A percentile compares a stretch with the other conserved stretches of the same genome.
These are phyloP conservation scores for Globisporangium takayamanum DNA, from an alignment of 352 stramenopile genomes.

Conservation along the genomic window DNA sequence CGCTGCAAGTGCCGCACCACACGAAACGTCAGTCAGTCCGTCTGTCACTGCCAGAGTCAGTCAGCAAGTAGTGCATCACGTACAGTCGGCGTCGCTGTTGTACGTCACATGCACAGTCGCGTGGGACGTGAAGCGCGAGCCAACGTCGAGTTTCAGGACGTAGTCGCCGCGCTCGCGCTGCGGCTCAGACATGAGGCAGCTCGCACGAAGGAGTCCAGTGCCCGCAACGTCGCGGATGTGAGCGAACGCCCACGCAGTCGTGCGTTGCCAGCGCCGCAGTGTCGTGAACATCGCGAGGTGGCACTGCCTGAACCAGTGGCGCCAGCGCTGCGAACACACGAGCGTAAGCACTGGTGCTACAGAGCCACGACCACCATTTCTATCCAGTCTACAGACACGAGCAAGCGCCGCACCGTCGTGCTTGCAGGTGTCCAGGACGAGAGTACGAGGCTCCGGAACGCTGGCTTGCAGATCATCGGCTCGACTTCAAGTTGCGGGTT, in stretches of 20 bases:
- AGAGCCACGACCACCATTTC: background rate
- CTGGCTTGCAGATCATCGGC: constrained; percentile 35
- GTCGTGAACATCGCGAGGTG: constrained; percentile 30
- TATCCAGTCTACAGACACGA: background rate
- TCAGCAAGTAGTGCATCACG: background rate
- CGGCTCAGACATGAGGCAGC: constrained; percentile 26
- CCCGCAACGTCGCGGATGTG: constrained; percentile 28
- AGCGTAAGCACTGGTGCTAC: background rate
- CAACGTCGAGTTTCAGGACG: constrained; percentile 57
- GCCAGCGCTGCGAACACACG: constrained; percentile 31
- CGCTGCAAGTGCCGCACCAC: constrained; percentile 18
- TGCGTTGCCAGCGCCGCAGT: constrained; percentile 24
- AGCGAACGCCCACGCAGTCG: constrained; percentile 20
- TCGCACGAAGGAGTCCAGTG: constrained; percentile 40
- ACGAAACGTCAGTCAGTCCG: background rate
- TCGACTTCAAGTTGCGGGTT: constrained; percentile 31
- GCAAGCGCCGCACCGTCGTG: constrained; percentile 24
- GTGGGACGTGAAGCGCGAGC: constrained; percentile 42
- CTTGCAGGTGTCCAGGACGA: constrained; percentile 34
- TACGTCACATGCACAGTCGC: constrained; percentile 48
- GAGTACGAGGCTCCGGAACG: constrained; percentile 37
- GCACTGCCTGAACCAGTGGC: constrained; percentile 23
- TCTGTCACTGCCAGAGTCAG: background rate
- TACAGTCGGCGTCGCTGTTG: constrained; percentile 69
- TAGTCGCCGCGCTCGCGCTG: constrained; percentile 52